phyloP scores from a whole-genome alignment of 306 rosid species.

The Luffa acutangula region DNA sequence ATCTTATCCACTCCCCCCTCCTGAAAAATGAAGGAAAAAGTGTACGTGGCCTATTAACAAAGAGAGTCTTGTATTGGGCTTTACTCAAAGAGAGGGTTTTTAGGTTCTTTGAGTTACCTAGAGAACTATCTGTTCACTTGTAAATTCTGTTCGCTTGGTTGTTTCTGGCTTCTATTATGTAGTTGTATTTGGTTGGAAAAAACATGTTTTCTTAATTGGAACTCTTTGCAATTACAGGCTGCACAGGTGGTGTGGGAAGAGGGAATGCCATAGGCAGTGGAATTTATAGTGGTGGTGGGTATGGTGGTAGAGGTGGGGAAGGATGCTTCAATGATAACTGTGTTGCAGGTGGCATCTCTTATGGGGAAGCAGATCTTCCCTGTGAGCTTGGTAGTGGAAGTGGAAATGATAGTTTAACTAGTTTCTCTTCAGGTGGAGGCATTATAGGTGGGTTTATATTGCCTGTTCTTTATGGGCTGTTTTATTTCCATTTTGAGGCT shows the following conservation, averaged over 20 bases:
- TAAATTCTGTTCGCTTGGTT: background rate
- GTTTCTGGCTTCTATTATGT: background rate
- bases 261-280: slow-evolving; percentile 50
- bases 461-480: background rate
- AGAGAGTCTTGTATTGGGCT: background rate
- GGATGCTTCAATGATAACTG: slow-evolving; percentile 43
- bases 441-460: slow-evolving; percentile 59
- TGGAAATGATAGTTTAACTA: slow-evolving; percentile 49
- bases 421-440: slow-evolving; percentile 85
- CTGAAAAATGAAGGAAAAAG: background rate
- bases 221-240: slow-evolving; percentile 38
- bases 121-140: background rate
- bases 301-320: slow-evolving; percentile 90
- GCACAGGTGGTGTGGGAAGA: slow-evolving; percentile 80
- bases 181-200: background rate
- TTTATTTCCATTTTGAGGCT: background rate
- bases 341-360: slow-evolving; percentile 69
- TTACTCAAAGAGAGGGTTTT: background rate
- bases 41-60: background rate
- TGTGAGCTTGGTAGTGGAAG: slow-evolving; percentile 99
- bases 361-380: slow-evolving; percentile 67
- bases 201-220: background rate
- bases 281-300: slow-evolving; percentile 91
- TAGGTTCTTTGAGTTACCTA: background rate
- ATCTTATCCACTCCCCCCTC: background rate